Evolutionary conservation across 2,329 filamentous ascomycete species (phyloP).

Genomic region (Penicillium sp.): DNA sequence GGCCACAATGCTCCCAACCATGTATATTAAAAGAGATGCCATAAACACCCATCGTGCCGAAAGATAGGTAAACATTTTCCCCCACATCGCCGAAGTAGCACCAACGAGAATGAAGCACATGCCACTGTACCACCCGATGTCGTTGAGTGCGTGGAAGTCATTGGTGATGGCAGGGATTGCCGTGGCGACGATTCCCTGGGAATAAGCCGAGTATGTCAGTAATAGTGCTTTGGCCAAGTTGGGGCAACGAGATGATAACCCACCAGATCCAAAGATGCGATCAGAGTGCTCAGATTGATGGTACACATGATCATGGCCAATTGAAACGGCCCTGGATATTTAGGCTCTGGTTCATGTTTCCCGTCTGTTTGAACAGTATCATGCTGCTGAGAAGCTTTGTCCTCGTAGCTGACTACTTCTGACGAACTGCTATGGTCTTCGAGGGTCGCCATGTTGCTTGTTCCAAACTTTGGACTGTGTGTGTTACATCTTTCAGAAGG

Average conservation of each 20-base stretch:
- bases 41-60: constrained; percentile 9
- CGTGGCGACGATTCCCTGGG: neutral
- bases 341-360: too few species aligned
- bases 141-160: neutral
- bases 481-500: too few species aligned
- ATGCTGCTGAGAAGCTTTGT: too few species aligned
- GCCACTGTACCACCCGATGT: neutral
- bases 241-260: neutral
- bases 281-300: neutral
- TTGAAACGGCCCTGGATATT: too few species aligned
- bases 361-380: too few species aligned
- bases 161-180: constrained; percentile 1
- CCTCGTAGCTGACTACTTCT: too few species aligned
- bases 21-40: constrained; percentile 27
- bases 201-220: neutral
- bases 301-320: neutral
- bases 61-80: constrained; percentile 46
- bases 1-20: constrained; percentile 37
- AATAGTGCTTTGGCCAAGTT: neutral
- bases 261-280: neutral
- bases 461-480: too few species aligned
- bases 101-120: neutral
- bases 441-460: too few species aligned
- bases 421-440: too few species aligned
- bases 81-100: constrained; percentile 23